phyloP scores from a whole-genome alignment of 2,329 filamentous ascomycete species.

The Leptodontidium sp. region DNA sequence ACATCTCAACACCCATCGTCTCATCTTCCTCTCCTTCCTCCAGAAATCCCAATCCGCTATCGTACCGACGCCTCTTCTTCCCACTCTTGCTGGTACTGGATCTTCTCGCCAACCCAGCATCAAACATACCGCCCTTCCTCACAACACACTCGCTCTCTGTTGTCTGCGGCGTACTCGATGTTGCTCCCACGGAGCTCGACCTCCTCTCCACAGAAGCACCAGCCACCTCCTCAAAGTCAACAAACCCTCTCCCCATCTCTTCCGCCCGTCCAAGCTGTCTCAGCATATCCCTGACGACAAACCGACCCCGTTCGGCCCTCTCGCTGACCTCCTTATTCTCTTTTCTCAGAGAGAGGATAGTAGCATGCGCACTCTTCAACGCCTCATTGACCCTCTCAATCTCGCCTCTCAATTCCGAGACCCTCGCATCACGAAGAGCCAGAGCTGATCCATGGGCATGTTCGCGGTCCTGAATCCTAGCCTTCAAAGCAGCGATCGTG shows the following conservation, averaged over 20 bases:
- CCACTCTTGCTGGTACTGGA: slow-evolving; percentile 40
- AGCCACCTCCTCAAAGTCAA: slow-evolving; percentile 41
- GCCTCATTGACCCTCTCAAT: slow-evolving; percentile 56
- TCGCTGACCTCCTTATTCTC: slow-evolving; percentile 57
- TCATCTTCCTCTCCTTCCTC: slow-evolving; percentile 54
- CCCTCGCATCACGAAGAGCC: slow-evolving; percentile 59
- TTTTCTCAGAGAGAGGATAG: slow-evolving; percentile 54
- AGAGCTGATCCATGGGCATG: slow-evolving; percentile 55
- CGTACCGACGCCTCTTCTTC: slow-evolving; percentile 57
- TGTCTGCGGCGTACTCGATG: background rate
- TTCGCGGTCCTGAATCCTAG: slow-evolving; percentile 29
- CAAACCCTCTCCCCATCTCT: slow-evolving; percentile 55
- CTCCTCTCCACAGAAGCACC: slow-evolving; percentile 17
- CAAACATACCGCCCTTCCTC: slow-evolving; percentile 37
- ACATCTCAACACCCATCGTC: slow-evolving; percentile 14
- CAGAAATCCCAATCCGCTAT: slow-evolving; percentile 63
- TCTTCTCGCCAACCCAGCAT: slow-evolving; percentile 36
- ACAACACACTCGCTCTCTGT: slow-evolving; percentile 18
- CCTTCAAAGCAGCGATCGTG: slow-evolving; percentile 39
- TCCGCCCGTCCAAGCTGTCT: slow-evolving; percentile 59
- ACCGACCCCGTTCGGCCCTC: slow-evolving; percentile 57
- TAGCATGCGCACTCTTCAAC: slow-evolving; percentile 57
- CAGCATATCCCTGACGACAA: slow-evolving; percentile 59
- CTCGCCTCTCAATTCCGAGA: slow-evolving; percentile 58
- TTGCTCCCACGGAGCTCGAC: background rate